Evolutionary conservation across 176 grass and related monocot genomes (phyloP).

Genomic region (Aegilops bicornis): DNA sequence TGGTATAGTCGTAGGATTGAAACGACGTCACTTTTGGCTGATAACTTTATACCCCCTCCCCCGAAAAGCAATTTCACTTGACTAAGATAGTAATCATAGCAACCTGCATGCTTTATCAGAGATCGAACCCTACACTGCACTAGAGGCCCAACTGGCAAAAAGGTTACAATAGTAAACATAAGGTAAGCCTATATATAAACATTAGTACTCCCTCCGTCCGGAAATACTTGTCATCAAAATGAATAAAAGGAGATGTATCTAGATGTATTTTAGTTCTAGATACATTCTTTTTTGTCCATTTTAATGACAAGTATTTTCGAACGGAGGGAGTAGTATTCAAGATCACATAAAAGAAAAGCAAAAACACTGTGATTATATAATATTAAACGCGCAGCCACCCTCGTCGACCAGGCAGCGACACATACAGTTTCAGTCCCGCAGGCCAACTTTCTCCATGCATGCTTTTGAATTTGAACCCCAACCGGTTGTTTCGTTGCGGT

Average conservation of each 20-base stretch:
- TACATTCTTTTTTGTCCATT: too few relatives aligned
- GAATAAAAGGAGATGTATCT: too few relatives aligned
- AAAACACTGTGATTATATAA: background rate
- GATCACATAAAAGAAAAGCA: background rate
- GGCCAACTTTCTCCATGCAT: slow-evolving; percentile 3
- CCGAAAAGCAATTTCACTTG: background rate
- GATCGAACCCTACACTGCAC: slow-evolving; percentile 18
- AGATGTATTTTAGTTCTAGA: too few relatives aligned
- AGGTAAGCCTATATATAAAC: background rate
- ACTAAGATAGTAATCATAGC: slow-evolving; percentile 6
- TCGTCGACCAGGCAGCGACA: background rate
- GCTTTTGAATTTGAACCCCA: slow-evolving; percentile 13
- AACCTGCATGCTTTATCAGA: slow-evolving; percentile 4
- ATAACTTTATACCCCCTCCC: background rate
- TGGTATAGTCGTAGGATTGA: background rate
- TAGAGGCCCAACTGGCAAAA: slow-evolving; percentile 29
- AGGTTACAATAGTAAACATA: background rate
- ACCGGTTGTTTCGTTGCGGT: background rate
- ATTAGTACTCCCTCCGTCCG: background rate
- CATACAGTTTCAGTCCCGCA: background rate
- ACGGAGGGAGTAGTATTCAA: background rate
- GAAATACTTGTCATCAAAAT: too few relatives aligned
- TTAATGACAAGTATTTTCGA: too few relatives aligned
- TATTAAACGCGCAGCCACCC: slow-evolving; percentile 19
- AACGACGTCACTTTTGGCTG: background rate